Percentiles rank a stretch among this genome's conserved stretches.
phyloP scores from a whole-genome alignment of 768 basidiomycete genomes.

The Omphalotus guepiniiformis region DNA sequence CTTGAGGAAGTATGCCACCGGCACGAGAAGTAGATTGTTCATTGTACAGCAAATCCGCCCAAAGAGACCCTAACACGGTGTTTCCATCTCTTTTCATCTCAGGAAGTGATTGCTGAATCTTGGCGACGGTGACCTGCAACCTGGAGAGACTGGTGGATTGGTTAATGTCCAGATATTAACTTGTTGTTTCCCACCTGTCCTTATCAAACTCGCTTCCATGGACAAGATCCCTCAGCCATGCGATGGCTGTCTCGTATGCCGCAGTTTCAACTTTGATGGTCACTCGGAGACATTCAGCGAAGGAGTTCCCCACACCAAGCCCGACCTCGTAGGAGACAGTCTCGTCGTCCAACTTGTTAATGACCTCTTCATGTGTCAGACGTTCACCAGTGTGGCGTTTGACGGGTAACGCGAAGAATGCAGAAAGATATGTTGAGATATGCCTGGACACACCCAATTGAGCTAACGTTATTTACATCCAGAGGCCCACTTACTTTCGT shows the following conservation, averaged over 20 bases:
- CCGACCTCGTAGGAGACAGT: slow-evolving; percentile 83
- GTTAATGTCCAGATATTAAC: slow-evolving; percentile 6
- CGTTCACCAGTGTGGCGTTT: slow-evolving; percentile 61
- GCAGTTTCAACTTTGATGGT: slow-evolving; percentile 81
- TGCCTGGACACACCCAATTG: slow-evolving; percentile 54
- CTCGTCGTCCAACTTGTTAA: slow-evolving; percentile 85
- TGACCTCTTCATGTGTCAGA: slow-evolving; percentile 83
- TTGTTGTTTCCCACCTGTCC: slow-evolving; percentile 77
- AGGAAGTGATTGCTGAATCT: slow-evolving; percentile 86
- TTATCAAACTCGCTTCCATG: slow-evolving; percentile 73
- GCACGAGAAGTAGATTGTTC: slow-evolving; percentile 67
- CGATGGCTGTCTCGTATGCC: slow-evolving; percentile 75
- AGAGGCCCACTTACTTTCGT: slow-evolving; percentile 54
- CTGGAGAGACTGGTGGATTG: slow-evolving; percentile 31
- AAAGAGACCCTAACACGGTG: slow-evolving; percentile 72
- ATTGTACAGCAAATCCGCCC: slow-evolving; percentile 60
- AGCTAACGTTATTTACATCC: neutral
- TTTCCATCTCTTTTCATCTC: slow-evolving; percentile 87
- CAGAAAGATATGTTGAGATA: slow-evolving; percentile 69
- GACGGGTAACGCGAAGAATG: slow-evolving; percentile 90
- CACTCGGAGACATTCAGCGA: slow-evolving; percentile 71
- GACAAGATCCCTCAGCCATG: slow-evolving; percentile 82
- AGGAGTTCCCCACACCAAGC: slow-evolving; percentile 60
- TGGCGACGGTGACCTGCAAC: slow-evolving; percentile 79
- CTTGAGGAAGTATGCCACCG: slow-evolving; percentile 64